Evolutionary conservation across 2,329 filamentous ascomycete genomes (phyloP).

Genomic region (Claviceps pazoutovae): DNA sequence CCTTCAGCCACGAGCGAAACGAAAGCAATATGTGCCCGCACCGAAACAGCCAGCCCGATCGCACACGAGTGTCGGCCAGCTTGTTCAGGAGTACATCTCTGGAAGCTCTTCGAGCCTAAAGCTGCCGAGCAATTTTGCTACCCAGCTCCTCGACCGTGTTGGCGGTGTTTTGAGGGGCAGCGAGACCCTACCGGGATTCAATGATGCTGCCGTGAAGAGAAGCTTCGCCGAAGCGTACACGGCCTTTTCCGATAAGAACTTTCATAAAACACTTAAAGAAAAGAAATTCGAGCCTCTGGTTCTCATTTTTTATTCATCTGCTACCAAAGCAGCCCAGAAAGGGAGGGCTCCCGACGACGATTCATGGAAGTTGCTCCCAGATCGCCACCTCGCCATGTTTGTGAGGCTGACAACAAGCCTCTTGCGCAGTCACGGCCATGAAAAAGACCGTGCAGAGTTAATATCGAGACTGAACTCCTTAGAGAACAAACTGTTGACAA

Average conservation of each 20-base stretch:
- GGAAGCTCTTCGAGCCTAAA: conserved; percentile 36
- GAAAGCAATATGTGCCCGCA: conserved; percentile 69
- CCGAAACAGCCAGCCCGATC: conserved; percentile 45
- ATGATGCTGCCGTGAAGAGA: conserved; percentile 78
- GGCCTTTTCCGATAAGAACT: conserved; percentile 75
- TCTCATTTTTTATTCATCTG: conserved; percentile 90
- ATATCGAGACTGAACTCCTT: conserved; percentile 64
- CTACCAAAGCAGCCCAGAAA: conserved; percentile 71
- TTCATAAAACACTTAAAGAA: conserved; percentile 85
- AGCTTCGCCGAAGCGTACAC: conserved; percentile 93
- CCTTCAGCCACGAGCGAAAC: conserved; percentile 77
- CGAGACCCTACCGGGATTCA: conserved; percentile 77
- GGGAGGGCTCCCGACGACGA: conserved; percentile 67
- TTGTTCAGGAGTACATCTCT: conserved; percentile 72
- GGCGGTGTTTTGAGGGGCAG: conserved; percentile 67
- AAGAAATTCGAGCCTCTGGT: conserved; percentile 83
- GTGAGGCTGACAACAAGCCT: conserved; percentile 72
- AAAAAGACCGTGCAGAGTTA: conserved; percentile 73
- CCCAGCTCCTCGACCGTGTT: conserved; percentile 53
- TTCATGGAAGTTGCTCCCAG: conserved; percentile 80
- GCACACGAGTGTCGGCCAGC: conserved; percentile 66
- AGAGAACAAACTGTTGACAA: conserved; percentile 85
- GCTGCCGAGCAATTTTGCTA: conserved; percentile 41
- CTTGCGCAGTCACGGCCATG: conserved; percentile 71
- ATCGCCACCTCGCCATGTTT: conserved; percentile 89